These are phyloP conservation scores for Solanum tarijense DNA, from an alignment of 257 asterid species.

Conservation along the genomic window DNA sequence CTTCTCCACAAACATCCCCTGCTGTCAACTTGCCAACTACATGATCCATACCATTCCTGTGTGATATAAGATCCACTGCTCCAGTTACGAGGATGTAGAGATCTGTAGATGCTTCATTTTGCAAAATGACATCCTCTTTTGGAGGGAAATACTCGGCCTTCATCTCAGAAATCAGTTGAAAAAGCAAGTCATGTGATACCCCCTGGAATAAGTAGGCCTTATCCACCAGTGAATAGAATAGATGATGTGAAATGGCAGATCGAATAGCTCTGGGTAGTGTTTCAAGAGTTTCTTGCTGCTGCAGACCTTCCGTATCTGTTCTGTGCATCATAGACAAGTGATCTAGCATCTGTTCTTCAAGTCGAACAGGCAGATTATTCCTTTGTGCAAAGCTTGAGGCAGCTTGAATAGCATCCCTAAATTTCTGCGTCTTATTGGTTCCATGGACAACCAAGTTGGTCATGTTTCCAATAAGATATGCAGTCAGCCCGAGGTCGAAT, in stretches of 20 bases:
- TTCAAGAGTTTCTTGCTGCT: constrained; percentile 69
- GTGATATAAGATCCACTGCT: constrained; percentile 49
- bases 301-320: constrained; percentile 76
- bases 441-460: constrained; percentile 80
- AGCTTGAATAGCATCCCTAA: constrained; percentile 54
- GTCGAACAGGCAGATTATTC: constrained; percentile 51
- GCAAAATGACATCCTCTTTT: constrained; percentile 52
- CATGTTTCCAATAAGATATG: constrained; percentile 83
- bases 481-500: constrained; percentile 49
- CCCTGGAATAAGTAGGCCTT: constrained; percentile 65
- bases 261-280: constrained; percentile 74
- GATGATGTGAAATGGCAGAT: constrained; percentile 51
- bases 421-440: constrained; percentile 56
- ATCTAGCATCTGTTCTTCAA: constrained; percentile 74
- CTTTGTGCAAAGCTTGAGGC: constrained; percentile 77
- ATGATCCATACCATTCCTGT: constrained; percentile 30
- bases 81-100: constrained; percentile 57
- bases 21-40: constrained; percentile 38
- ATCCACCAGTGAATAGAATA: constrained; percentile 54
- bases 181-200: constrained; percentile 63
- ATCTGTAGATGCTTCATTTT: constrained; percentile 67
- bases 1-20: constrained; percentile 64
- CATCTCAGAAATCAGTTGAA: constrained; percentile 83
- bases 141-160: constrained; percentile 71
- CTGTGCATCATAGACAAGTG: constrained; percentile 69